Percentiles rank a stretch among this genome's conserved stretches.
phyloP scores from a whole-genome alignment of 768 basidiomycete genomes.

The Hebeloma cylindrosporum region DNA sequence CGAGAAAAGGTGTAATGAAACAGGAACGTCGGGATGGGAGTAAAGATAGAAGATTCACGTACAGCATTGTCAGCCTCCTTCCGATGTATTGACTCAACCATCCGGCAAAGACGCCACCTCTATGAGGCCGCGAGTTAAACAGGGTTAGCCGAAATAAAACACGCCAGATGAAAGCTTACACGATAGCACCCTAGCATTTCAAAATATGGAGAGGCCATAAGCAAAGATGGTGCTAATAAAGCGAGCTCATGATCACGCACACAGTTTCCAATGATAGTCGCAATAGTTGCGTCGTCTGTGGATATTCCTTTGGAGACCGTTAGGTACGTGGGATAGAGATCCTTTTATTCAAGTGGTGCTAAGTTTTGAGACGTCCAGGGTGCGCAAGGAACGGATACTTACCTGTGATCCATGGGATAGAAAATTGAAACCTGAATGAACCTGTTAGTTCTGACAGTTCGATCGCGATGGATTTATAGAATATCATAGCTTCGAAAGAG shows the following conservation, averaged over 20 bases:
- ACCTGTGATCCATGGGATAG: conserved; percentile 72
- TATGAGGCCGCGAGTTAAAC: conserved; percentile 20
- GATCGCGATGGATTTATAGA: background rate
- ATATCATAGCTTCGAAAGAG: background rate
- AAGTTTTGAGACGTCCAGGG: no score
- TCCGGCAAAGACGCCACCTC: conserved; percentile 73
- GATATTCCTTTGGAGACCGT: conserved; percentile 60
- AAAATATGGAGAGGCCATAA: conserved; percentile 1
- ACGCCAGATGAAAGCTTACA: conserved; percentile 27
- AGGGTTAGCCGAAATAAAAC: background rate
- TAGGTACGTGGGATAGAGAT: conserved; percentile 82
- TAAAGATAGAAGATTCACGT: conserved; percentile 12
- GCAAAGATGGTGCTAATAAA: background rate
- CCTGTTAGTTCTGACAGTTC: background rate
- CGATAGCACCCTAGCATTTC: conserved; percentile 36
- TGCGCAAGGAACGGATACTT: conserved; percentile 13
- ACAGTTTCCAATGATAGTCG: conserved; percentile 81
- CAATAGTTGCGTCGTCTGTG: conserved; percentile 57
- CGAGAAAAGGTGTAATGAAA: background rate
- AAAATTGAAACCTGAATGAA: conserved; percentile 65
- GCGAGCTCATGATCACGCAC: conserved; percentile 28
- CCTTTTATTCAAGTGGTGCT: no score
- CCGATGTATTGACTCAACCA: conserved; percentile 74
- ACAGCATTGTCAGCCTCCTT: conserved; percentile 80
- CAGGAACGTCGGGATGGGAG: background rate